Conservation (phyloP, 1,284 basidiomycete species). For the Irpex sp. region DNA sequence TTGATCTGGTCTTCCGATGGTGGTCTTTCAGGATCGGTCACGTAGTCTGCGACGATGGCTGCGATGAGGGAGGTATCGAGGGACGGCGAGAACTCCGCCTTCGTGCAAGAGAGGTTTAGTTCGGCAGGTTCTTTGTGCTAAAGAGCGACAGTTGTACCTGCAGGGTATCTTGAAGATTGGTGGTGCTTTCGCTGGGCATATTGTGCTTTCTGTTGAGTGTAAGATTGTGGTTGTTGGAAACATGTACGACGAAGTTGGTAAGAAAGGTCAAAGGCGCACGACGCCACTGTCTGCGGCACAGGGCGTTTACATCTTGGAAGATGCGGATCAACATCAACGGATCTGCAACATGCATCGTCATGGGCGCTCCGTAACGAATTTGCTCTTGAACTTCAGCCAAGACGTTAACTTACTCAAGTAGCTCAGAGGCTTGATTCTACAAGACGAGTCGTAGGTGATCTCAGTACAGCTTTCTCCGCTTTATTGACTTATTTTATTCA, state of each 20-base stretch:
- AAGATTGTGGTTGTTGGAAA: neutral
- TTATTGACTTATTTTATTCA: too few relatives aligned
- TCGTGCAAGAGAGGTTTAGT: conserved; percentile 4
- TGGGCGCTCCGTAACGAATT: too few relatives aligned
- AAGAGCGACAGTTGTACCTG: conserved; percentile 15
- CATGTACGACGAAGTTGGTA: conserved; percentile 4
- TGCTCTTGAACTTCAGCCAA: too few relatives aligned
- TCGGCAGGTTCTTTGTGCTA: neutral
- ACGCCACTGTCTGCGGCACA: neutral
- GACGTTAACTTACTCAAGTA: too few relatives aligned
- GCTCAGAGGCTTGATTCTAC: too few relatives aligned
- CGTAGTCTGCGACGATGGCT: conserved; percentile 54
- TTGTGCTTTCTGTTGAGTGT: neutral
- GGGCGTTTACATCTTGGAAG: neutral
- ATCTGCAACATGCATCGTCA: too few relatives aligned
- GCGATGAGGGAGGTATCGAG: conserved; percentile 67
- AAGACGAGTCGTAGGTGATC: too few relatives aligned
- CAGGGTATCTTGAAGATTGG: conserved; percentile 12
- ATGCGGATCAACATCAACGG: neutral
- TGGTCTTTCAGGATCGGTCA: conserved; percentile 23
- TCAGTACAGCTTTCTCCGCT: too few relatives aligned
- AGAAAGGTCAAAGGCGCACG: neutral
- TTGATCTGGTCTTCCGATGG: conserved; percentile 31
- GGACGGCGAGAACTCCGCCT: conserved; percentile 73
- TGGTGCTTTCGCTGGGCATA: neutral